A percentile compares a stretch with the other conserved stretches of the same genome.
Conservation (phyloP, 306 rosid genomes). For the cucumber (Cucumis sativus) region DNA sequence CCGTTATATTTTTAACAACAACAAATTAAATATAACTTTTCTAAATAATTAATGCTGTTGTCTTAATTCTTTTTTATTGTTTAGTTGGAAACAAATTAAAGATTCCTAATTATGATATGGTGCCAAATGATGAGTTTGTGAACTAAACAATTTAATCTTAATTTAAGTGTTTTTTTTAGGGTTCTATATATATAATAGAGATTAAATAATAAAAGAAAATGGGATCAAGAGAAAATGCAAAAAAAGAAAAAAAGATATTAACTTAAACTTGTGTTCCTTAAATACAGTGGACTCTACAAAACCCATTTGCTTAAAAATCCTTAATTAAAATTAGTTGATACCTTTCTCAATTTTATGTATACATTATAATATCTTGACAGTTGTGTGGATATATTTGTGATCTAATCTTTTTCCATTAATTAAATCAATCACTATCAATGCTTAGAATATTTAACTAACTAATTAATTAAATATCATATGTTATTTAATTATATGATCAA, state of each 20-base stretch:
- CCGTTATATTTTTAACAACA: too few species aligned
- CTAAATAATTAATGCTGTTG: too few species aligned
- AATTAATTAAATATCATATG: too few species aligned
- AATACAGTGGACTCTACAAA: slow-evolving; percentile 11
- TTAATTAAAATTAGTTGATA: slow-evolving; percentile 11
- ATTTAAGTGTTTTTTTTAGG: slow-evolving; percentile 1
- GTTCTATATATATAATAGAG: background rate
- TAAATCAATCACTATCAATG: background rate
- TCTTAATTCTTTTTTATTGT: too few species aligned
- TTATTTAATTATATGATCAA: background rate
- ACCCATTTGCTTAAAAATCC: slow-evolving; percentile 12
- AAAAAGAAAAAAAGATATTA: slow-evolving; percentile 14
- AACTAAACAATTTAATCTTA: background rate
- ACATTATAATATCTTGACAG: background rate
- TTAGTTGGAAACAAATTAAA: too few species aligned
- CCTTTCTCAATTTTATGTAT: background rate
- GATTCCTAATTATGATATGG: too few species aligned
- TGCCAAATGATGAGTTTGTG: too few species aligned
- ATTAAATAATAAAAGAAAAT: background rate
- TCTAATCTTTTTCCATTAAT: background rate
- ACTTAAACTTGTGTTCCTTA: slow-evolving; percentile 34
- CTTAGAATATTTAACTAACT: background rate
- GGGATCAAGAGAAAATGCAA: background rate
- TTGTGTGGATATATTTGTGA: background rate
- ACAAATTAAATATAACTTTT: too few species aligned